A percentile compares a stretch with the other conserved stretches of the same genome.
Conservation (phyloP, 345 rosid genomes). For the Lagerstroemia speciosa region DNA sequence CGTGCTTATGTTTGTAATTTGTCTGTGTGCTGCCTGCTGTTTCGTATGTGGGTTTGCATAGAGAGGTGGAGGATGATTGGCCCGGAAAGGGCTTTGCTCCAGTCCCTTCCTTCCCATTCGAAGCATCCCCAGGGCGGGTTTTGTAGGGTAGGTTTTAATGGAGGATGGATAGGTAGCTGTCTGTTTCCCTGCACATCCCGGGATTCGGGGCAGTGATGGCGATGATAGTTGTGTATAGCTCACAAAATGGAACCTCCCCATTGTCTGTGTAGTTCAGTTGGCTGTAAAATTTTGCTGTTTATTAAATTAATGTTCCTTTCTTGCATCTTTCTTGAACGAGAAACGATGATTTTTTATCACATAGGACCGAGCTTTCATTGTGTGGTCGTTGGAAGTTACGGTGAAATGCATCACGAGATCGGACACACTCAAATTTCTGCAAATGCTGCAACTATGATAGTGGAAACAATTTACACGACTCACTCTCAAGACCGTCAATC, state of each 20-base stretch:
- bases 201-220: background rate
- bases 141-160: background rate
- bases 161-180: background rate
- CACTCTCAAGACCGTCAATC: too few species aligned
- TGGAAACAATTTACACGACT: too few species aligned
- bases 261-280: background rate
- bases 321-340: background rate
- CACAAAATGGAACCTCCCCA: background rate
- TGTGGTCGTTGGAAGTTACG: background rate
- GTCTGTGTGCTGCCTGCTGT: background rate
- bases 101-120: constrained; percentile 1
- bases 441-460: too few species aligned
- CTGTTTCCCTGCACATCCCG: background rate
- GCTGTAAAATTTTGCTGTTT: constrained; percentile 2
- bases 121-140: constrained; percentile 2
- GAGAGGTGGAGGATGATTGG: constrained; percentile 2
- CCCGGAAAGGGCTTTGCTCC: background rate
- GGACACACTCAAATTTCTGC: too few species aligned
- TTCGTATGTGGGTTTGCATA: background rate
- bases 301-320: background rate
- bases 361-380: background rate
- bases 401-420: background rate
- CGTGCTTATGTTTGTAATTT: background rate
- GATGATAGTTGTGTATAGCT: background rate
- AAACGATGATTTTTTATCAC: too few species aligned